Evolutionary conservation across 2,329 filamentous ascomycete genomes (phyloP), one percentile per base, ranked within the genome.

Genomic region (Clonostachys sp.): DNA sequence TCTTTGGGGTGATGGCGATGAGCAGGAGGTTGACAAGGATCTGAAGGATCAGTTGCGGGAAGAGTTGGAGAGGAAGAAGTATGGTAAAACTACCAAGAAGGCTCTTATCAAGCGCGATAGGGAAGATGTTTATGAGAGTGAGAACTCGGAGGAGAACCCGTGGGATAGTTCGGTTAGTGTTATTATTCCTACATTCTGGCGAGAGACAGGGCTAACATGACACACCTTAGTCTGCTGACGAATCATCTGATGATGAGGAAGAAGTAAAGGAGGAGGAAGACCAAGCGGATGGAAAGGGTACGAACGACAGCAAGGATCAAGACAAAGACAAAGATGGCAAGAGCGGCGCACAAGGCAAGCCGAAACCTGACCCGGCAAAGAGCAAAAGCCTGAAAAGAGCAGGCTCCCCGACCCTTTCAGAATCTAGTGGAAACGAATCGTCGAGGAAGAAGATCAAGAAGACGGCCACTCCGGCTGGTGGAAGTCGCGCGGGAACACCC

Each of bases 351-450:
- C 24, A 30, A 10, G 24, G 24, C 24, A 65, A 12, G 62, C 65
- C 20, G 55, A 33, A 17, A 16, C 12, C 33, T 8, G 35, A 45
- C 16, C 33, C 30, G 12, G 18, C 68, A 6, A 81, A 80, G 64
- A 65, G 67, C 57, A 84, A 82, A 59, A 77, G 75, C 34, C 78
- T 92, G 45, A 96, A 96, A 71, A 84, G 92, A 33, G 80, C 89
- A 34, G 90, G 91, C 16, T 96, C 91, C 14, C 90, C 91, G 4
- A 87, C 91, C 53, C 77, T 88, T 34, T 96, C 91, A 3, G 92
- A 97, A 62, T 90, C 90, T 10, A 95, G 90, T 62, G 92, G 90
- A 46, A 95, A 91, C 56, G 92, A 97, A 63, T 92, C 89, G 1
- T 82, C 84, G 20, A 86, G 94, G 69, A 89, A 89, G 71, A 81